phyloP scores from a whole-genome alignment of 2,329 filamentous ascomycete genomes.

The Talaromyces pinophilus region DNA sequence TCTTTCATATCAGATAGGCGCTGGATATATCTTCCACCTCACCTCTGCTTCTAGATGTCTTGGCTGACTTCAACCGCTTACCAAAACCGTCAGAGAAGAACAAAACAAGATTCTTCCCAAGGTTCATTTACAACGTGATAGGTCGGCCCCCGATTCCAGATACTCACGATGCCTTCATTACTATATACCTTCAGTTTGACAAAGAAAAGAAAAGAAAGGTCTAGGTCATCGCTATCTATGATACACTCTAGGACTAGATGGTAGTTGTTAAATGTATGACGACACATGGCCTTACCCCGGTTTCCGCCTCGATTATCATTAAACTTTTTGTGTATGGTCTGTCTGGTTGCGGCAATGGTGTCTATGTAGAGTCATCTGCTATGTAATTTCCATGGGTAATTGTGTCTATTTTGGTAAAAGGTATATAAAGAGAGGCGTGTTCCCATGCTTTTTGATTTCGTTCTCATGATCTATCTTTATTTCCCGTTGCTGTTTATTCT shows the following conservation, averaged over 20 bases:
- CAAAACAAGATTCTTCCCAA: neutral
- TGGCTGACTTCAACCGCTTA: neutral
- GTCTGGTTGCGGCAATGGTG: conserved; percentile 9
- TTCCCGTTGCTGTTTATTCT: neutral
- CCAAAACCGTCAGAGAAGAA: neutral
- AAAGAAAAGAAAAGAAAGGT: neutral
- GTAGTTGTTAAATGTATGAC: neutral
- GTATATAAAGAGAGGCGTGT: neutral
- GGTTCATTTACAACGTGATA: neutral
- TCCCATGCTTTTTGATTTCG: neutral
- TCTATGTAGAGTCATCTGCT: neutral
- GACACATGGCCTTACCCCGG: neutral
- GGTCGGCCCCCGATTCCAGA: neutral
- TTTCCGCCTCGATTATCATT: neutral
- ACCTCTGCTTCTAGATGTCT: neutral
- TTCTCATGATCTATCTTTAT: neutral
- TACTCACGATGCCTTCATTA: conserved; percentile 5
- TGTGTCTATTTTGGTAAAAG: neutral
- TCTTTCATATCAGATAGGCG: neutral
- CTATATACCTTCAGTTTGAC: neutral
- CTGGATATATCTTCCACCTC: neutral
- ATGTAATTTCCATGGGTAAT: neutral
- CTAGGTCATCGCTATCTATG: neutral
- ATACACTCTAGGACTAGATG: neutral
- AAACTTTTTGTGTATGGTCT: neutral